These are phyloP conservation scores for Flaveria robusta DNA, from an alignment of 129 eudicot genomes.

Conservation along the genomic window DNA sequence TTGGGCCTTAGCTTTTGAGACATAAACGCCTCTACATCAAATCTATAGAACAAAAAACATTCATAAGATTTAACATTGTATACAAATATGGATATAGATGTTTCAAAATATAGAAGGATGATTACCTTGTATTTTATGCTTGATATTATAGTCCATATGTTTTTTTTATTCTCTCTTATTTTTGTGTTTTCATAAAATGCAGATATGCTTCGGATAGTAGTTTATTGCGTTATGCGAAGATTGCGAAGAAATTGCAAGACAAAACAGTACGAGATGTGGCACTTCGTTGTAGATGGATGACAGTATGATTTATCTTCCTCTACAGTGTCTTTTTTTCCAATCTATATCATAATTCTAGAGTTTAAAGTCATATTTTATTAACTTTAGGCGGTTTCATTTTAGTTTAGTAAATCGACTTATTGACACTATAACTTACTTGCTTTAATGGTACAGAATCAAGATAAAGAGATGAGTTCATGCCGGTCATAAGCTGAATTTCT, in stretches of 20 bases:
- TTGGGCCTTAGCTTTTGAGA: too few relatives aligned
- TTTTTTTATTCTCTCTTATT: not conserved
- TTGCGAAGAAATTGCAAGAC: constrained; percentile 69
- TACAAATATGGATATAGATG: not conserved
- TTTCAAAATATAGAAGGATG: not conserved
- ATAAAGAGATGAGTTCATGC: not conserved
- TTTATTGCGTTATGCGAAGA: constrained; percentile 71
- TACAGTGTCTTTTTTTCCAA: not conserved
- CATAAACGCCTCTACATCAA: too few relatives aligned
- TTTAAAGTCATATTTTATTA: not conserved
- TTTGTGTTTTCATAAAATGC: not conserved
- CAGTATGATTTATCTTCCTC: constrained; percentile 38
- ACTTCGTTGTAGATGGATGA: constrained; percentile 84
- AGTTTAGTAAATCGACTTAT: not conserved
- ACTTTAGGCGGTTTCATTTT: not conserved
- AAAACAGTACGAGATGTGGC: constrained; percentile 89
- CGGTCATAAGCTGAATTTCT: not conserved
- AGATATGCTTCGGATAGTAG: constrained; percentile 67
- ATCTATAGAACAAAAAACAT: not conserved
- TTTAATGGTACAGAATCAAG: not conserved
- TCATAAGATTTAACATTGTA: not conserved
- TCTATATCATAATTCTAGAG: not conserved
- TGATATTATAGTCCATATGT: not conserved
- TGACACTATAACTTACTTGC: not conserved
- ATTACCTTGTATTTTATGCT: not conserved